Base-by-base conservation (phyloP, 371 early-diverging fungal genomes). In the Mucor mucedo region DNA sequence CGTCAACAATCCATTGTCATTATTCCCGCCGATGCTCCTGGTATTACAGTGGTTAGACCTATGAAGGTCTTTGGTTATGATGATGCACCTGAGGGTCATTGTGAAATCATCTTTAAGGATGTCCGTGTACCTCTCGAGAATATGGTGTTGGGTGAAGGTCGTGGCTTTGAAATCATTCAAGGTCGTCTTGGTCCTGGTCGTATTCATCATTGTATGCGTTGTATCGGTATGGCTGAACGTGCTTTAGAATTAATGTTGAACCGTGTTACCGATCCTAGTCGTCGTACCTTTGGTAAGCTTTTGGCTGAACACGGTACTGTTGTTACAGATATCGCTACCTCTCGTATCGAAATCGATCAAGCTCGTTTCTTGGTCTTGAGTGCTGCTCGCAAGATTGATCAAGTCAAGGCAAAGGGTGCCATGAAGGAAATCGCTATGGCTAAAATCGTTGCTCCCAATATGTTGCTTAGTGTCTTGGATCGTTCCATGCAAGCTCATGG, bases 121-220 rank as follows among this genome's bases (percentile, higher is more conserved):
- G 96, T 95, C 52, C 85, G 89, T 62, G 94, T 98, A 13, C 96
- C 96, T 4, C 78, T 78, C 4, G 88, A 89, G 52, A 95, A 95
- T 75, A 88, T 98, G 56, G 74, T 98, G 29, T 83, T 95, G 48
- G 97, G 97, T 40, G 95, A 95, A 72, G 98, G 98, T 39, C 89
- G 97, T 61, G 98, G 98, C 1, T 97, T 98, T 72, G 98, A 98
- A 71, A 87, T 98, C 41, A 91, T 97, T 62, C 98, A 98, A 79
- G 96, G 97, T 28, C 89, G 98, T 11, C 83, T 98, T 14, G 98
- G 98, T 9, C 97, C 97, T 39, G 95, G 91, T 52, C 84, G 89
- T 68, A 86, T 89, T 58, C 89, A 89, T 61, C 87, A 89, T 67
- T 85, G 91, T 80, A 98, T 97, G 97, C 91, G 97, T 54, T 83